A percentile compares a stretch with the other conserved stretches of the same genome.
Evolutionary conservation across 202 grass and related monocot genomes (phyloP).

Genomic region (Hordeum pubiflorum): DNA sequence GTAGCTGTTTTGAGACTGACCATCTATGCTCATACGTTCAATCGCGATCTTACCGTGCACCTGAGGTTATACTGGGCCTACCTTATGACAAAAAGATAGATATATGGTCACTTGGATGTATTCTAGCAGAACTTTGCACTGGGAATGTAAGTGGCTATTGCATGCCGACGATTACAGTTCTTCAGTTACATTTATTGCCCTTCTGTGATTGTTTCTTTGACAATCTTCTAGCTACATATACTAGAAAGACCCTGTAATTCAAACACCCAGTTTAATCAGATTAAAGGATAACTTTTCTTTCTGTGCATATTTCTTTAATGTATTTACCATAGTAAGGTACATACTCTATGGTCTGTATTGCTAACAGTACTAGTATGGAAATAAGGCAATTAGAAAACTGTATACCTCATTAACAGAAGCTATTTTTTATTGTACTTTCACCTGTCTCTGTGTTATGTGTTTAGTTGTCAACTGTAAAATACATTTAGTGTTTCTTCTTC

Average conservation of each 20-base stretch:
- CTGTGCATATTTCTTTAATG: not conserved
- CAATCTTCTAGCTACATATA: not conserved
- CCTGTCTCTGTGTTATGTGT: not conserved
- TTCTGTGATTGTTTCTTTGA: not conserved
- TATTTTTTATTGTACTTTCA: not conserved
- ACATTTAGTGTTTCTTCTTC: not conserved
- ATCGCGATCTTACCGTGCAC: constrained; percentile 91
- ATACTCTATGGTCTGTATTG: not conserved
- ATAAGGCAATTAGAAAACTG: not conserved
- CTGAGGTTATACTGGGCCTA: constrained; percentile 90
- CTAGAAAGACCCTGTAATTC: not conserved
- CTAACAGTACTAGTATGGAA: not conserved
- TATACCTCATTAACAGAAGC: not conserved
- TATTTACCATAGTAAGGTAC: not conserved
- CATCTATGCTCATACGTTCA: constrained; percentile 96
- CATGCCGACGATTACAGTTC: not conserved
- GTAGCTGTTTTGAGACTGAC: constrained; percentile 99
- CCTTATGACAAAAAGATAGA: constrained; percentile 99
- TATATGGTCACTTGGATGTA: constrained; percentile 98
- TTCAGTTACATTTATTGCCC: not conserved
- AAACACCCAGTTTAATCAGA: not conserved
- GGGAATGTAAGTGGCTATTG: constrained; percentile 79
- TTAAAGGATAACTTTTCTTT: not conserved
- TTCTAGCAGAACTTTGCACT: constrained; percentile 95
- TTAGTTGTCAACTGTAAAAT: not conserved